These are phyloP conservation scores for Kluyveromyces starmeri DNA, from an alignment of 805 yeast genomes.

Conservation along the genomic window DNA sequence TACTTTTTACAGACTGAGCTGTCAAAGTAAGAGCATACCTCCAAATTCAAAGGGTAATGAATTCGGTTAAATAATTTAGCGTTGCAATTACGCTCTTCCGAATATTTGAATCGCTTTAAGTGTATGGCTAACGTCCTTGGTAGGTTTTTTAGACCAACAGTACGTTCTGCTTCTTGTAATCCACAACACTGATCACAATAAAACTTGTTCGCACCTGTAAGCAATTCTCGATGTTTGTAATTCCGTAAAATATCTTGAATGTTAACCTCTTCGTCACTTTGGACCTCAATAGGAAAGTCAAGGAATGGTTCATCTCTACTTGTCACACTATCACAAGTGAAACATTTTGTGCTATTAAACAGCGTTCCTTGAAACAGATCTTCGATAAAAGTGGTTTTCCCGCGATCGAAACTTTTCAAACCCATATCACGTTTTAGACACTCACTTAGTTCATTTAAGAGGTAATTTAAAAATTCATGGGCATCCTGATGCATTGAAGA, in stretches of 20 bases:
- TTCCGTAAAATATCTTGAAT: conserved; percentile 36
- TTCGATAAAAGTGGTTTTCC: conserved; percentile 46
- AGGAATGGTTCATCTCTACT: conserved; percentile 78
- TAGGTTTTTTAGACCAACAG: conserved; percentile 66
- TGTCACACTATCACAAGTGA: conserved; percentile 77
- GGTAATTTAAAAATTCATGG: conserved; percentile 86
- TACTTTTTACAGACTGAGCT: conserved; percentile 46
- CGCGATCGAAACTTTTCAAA: conserved; percentile 19
- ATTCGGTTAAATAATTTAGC: conserved; percentile 82
- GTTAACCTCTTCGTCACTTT: conserved; percentile 62
- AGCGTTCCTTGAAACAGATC: conserved; percentile 75
- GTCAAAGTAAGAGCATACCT: conserved; percentile 46
- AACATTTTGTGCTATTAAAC: conserved; percentile 82
- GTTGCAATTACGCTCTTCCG: conserved; percentile 70
- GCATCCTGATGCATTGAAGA: conserved; percentile 98
- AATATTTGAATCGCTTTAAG: conserved; percentile 85
- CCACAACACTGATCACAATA: conserved; percentile 87
- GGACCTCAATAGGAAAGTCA: conserved; percentile 80
- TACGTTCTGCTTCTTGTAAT: conserved; percentile 87
- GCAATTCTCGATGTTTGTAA: conserved; percentile 77
- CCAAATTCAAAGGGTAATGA: conserved; percentile 63
- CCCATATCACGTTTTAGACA: conserved; percentile 22
- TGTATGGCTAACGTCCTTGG: conserved; percentile 80
- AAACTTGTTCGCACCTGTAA: conserved; percentile 82
- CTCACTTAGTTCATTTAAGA: conserved; percentile 66